Conservation (phyloP, 805 yeast species). For the Dipodascopsis uninucleata region DNA sequence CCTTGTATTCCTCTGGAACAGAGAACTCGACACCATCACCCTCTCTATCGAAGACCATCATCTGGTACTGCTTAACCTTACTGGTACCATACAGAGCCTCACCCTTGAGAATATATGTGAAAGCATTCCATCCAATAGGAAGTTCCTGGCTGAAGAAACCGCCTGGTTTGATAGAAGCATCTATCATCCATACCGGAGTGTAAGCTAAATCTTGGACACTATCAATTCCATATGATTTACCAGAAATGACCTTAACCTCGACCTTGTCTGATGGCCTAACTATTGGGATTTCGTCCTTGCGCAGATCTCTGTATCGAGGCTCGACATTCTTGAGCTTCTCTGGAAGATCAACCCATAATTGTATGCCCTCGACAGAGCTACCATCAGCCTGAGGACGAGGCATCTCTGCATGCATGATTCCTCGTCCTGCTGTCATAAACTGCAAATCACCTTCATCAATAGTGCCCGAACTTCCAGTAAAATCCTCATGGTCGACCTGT, state of each 20-base stretch:
- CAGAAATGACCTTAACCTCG: conserved; percentile 63
- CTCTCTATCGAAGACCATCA: conserved; percentile 27
- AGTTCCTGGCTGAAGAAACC: conserved; percentile 60
- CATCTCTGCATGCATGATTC: conserved; percentile 83
- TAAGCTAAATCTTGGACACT: conserved; percentile 72
- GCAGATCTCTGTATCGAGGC: conserved; percentile 77
- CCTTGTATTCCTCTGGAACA: conserved; percentile 26
- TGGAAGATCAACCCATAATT: conserved; percentile 85
- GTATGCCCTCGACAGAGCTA: conserved; percentile 60
- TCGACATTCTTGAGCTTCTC: conserved; percentile 54
- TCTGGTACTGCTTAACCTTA: conserved; percentile 22
- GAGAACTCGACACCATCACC: conserved; percentile 30
- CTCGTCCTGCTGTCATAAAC: conserved; percentile 91
- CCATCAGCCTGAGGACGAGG: conserved; percentile 53
- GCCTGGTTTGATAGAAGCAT: conserved; percentile 62
- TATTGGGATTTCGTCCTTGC: conserved; percentile 64
- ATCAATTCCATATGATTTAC: conserved; percentile 69
- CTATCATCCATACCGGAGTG: conserved; percentile 75
- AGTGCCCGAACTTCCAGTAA: conserved; percentile 78
- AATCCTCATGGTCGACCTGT: conserved; percentile 75
- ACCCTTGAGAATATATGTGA: conserved; percentile 33
- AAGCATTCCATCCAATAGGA: conserved; percentile 34
- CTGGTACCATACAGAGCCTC: conserved; percentile 25
- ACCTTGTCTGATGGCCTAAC: conserved; percentile 63
- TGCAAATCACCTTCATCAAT: conserved; percentile 80